Conservation (phyloP, 148 eudicot genomes). For the Beta vulgaris region DNA sequence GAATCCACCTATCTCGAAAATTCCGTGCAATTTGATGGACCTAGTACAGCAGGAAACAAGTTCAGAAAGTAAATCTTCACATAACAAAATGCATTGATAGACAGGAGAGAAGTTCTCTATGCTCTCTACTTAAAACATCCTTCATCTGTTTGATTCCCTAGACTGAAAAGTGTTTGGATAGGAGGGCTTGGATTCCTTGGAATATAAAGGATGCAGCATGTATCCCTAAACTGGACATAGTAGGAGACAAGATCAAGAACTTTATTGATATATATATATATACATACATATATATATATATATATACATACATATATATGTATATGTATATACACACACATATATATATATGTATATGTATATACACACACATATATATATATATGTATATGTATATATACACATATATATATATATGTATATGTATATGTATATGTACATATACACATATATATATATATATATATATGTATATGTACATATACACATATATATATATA, state of each 20-base stretch:
- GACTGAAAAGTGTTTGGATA: background rate
- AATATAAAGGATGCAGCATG: background rate
- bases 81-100: background rate
- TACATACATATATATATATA: too few species aligned
- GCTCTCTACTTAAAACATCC: background rate
- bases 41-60: slow-evolving; percentile 35
- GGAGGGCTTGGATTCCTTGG: background rate
- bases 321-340: too few species aligned
- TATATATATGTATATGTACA: too few species aligned
- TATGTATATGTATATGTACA: too few species aligned
- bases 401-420: too few species aligned
- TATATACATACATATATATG: too few species aligned
- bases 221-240: background rate
- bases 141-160: background rate
- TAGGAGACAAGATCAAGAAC: background rate
- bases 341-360: too few species aligned
- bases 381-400: too few species aligned
- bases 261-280: too few species aligned
- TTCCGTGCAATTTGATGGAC: slow-evolving; percentile 91
- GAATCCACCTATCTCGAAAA: slow-evolving; percentile 86
- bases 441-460: too few species aligned
- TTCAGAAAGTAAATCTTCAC: slow-evolving; percentile 10
- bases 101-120: background rate
- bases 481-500: too few species aligned
- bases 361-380: too few species aligned